These are phyloP conservation scores for Diutina rugosa DNA, from an alignment of 1,139 yeast genomes.

Conservation along the genomic window DNA sequence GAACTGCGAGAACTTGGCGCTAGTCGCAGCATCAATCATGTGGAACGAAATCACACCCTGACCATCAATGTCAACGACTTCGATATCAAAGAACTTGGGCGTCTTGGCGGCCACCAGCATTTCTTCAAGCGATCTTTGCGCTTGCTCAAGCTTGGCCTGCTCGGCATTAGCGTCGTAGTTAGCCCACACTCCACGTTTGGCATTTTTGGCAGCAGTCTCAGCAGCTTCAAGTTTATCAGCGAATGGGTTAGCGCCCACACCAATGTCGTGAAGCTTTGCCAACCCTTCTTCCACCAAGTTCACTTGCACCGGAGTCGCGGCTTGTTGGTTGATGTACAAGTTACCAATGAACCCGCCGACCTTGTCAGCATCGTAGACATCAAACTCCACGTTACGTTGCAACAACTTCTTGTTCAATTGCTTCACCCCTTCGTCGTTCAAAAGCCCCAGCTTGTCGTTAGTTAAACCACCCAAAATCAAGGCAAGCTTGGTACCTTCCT, in stretches of 20 bases:
- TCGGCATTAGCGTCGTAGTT: conserved; percentile 33
- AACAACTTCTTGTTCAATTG: conserved; percentile 42
- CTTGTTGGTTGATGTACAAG: conserved; percentile 38
- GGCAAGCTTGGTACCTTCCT: conserved; percentile 58
- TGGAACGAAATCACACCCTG: conserved; percentile 46
- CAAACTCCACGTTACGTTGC: conserved; percentile 65
- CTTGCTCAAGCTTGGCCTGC: conserved; percentile 12
- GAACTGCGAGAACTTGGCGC: conserved; percentile 24
- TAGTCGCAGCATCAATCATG: conserved; percentile 22
- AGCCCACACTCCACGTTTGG: conserved; percentile 55
- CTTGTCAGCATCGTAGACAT: conserved; percentile 59
- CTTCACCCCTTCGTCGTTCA: conserved; percentile 41
- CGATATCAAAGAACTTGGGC: conserved; percentile 48
- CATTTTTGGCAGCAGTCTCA: conserved; percentile 45
- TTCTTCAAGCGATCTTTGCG: conserved; percentile 9
- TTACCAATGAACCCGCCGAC: conserved; percentile 77
- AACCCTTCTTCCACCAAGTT: conserved; percentile 53
- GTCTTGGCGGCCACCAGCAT: conserved; percentile 15
- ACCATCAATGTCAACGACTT: conserved; percentile 40
- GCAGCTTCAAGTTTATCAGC: conserved; percentile 44
- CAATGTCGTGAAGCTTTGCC: conserved; percentile 52
- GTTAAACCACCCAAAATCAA: conserved; percentile 69
- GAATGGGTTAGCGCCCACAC: conserved; percentile 46
- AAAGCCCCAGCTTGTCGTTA: conserved; percentile 30
- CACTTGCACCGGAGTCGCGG: conserved; percentile 44